Evolutionary conservation across 1,284 basidiomycete genomes (phyloP).

Genomic region (Cryptococcus jaspeensis): DNA sequence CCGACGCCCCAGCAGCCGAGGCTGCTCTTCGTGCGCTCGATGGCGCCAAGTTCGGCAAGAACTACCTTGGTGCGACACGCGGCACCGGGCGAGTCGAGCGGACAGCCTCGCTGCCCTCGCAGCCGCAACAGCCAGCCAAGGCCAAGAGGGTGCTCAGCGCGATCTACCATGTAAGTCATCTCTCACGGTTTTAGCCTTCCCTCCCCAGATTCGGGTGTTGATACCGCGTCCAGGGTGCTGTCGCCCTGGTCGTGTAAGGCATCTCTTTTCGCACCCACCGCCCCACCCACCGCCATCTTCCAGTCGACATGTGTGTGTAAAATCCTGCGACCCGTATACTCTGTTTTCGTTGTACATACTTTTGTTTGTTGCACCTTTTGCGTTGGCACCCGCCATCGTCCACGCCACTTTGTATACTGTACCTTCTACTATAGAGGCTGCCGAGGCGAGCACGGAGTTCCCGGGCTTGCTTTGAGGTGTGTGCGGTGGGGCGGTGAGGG

Average conservation of each 20-base stretch:
- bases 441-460: too few species aligned
- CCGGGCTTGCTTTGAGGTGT: too few species aligned
- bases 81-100: neutral
- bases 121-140: constrained; percentile 7
- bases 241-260: constrained; percentile 9
- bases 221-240: constrained; percentile 7
- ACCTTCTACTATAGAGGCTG: too few species aligned
- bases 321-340: neutral
- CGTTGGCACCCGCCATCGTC: neutral
- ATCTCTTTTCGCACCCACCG: too few species aligned
- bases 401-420: too few species aligned
- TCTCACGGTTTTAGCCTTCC: neutral
- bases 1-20: too few species aligned
- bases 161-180: constrained; percentile 22
- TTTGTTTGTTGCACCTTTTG: neutral
- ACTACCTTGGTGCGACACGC: neutral
- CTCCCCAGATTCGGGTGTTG: neutral
- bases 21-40: neutral
- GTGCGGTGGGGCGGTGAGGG: too few species aligned
- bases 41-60: constrained; percentile 2
- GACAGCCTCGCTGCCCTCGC: neutral
- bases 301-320: too few species aligned
- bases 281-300: too few species aligned
- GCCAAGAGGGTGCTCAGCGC: constrained; percentile 13
- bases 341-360: neutral